Evolutionary conservation across 192 early-diverging fungal species (phyloP), one percentile per base, ranked within the genome.

Genomic region (Radiomyces spectabilis): DNA sequence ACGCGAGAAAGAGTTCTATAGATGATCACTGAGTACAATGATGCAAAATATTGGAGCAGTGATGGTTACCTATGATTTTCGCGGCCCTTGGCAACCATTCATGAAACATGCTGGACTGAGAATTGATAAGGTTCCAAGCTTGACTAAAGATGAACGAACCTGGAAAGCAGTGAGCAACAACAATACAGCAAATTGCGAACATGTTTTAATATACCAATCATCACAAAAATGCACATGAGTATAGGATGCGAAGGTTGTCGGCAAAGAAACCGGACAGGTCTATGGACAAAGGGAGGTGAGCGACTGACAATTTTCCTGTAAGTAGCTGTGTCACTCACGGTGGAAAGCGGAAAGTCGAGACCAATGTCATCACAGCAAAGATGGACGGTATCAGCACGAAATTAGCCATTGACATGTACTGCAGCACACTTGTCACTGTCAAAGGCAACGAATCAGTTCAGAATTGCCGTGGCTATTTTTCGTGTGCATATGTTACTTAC

Each of bases 81-180:
- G 59, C 55, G 8, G 59, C 56, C 12, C 60, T 30, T 24, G 66
- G 55, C 3, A 69, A 19, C 59, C 56, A 62, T 35, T 40, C 39
- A 49, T 59, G 33, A 26, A 69, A 62, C 21, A 62, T 55, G 33
- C 37, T 69, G 24, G 43, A 48, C 45, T 62, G 56, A 26, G 41
- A 58, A 30, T 52, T 48, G 32, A 69, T 37, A 15, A 69, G 16
- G 41, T 69, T 62, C 66, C 66, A 69, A 2, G 66, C 66, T 38
- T 62, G 53, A 37, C 48, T 63, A 31, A 63, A 69, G 15, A 69
- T 57, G 22, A 69, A 62, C 3, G 66, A 61, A 4, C 66, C 66
- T 68, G 6, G 35, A 2, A n/a, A n/a, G n/a, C n/a, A n/a, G n/a
- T n/a, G n/a, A n/a, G 18, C 9, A 37, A 15, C 12, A 40, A 29